Base-by-base conservation (phyloP, 768 basidiomycete genomes). In the Lentinula guzmanii region DNA sequence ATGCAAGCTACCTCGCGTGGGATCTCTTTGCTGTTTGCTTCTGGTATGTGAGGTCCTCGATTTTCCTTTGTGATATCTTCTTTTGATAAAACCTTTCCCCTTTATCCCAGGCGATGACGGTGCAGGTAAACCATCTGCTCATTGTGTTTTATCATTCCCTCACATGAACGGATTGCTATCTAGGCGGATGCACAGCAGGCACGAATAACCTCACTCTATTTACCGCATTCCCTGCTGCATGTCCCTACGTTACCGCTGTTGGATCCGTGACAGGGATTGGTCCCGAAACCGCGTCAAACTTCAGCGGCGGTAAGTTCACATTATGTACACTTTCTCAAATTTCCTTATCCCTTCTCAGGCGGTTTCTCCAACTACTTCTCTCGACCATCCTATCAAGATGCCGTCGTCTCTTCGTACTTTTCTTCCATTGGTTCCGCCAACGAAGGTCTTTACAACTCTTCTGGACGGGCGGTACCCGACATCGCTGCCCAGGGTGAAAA, bases 361-460 rank as follows among this genome's bases (percentile, higher is more conserved):
- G 82, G 84, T 3, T 86, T 85, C 70, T 79, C 77, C 66, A 72
- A 77, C 59, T 74, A 77, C 55, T 74, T 75, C 66, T 31, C 67
- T 13, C 62, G 62, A 39, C 73, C 72, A 5, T 59, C 66, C 0
- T 74, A 69, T 61, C 72, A 74, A 61, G 46, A 65, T 18, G 18
- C 66, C 33, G 67, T 62, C 18, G 68, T 72, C 7, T 33, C 62
- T 31, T 60, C 63, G 15, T 72, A 69, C 62, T 35, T 72, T 34
- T 51, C 63, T 11, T 62, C 65, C 5, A 60, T 72, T 11, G 69
- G 70, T 1, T 35, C 45, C 24, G 68, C 66, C 0, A 79, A 80
- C 57, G 57, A 70, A 16, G 83, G 84, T n/a, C 65, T 79, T 5
- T 83, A 77, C 66, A 82, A 82, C 64, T 65, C 74, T 65, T 75